A percentile compares a stretch with the other conserved stretches of the same genome.
These are phyloP conservation scores for Cladosporium sp. DNA, from an alignment of 2,329 filamentous ascomycete genomes.

Conservation along the genomic window DNA sequence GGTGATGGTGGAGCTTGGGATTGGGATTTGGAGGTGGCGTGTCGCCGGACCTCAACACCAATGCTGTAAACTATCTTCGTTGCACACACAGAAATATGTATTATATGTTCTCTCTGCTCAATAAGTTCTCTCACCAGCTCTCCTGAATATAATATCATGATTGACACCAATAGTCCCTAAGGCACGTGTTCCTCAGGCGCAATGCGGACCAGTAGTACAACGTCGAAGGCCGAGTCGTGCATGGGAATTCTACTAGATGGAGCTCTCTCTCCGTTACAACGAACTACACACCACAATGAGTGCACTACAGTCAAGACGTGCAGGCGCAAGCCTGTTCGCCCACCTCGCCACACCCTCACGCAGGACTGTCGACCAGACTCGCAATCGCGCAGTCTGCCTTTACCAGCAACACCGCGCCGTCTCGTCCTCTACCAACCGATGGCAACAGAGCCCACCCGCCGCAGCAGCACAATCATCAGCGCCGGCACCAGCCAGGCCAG, in stretches of 20 bases:
- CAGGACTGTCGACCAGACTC: constrained; percentile 17
- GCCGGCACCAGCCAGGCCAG: not conserved
- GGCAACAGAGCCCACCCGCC: constrained; percentile 24
- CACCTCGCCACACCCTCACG: constrained; percentile 26
- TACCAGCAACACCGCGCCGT: constrained; percentile 26
- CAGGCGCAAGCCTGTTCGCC: constrained; percentile 30
- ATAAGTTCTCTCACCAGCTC: not conserved
- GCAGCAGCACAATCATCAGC: constrained; percentile 10
- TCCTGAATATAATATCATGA: not conserved
- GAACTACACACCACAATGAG: constrained; percentile 26
- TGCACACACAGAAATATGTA: not conserved
- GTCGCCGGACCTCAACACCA: not conserved
- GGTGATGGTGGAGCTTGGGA: constrained; percentile 8
- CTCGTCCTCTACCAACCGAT: constrained; percentile 30
- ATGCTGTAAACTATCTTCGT: not conserved
- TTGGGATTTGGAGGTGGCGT: constrained; percentile 5
- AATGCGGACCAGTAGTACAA: not conserved
- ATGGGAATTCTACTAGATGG: not conserved
- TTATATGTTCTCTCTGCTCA: not conserved
- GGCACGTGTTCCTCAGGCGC: not conserved
- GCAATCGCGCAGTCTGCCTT: constrained; percentile 7
- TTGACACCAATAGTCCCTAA: not conserved
- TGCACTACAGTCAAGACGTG: constrained; percentile 26
- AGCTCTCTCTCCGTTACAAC: not conserved
- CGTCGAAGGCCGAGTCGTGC: constrained; percentile 8